These are phyloP conservation scores for Septoria petroselini DNA, from an alignment of 2,329 filamentous ascomycete species.

Conservation along the genomic window DNA sequence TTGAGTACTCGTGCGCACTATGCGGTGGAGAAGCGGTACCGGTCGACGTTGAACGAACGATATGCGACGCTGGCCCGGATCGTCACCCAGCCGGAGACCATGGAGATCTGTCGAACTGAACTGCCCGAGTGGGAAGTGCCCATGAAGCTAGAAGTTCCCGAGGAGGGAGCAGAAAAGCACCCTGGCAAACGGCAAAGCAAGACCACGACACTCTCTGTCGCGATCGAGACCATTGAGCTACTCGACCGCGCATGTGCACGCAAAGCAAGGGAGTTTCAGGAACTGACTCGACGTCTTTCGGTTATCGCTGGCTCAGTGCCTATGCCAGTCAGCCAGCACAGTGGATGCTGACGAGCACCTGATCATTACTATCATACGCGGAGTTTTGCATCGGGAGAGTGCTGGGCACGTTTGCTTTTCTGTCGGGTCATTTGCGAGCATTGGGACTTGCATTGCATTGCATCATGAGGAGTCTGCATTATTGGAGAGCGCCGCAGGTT, in stretches of 20 bases:
- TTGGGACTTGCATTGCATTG: not conserved
- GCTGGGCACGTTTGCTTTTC: not conserved
- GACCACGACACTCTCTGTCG: constrained; percentile 23
- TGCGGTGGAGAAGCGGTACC: constrained; percentile 37
- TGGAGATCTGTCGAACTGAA: constrained; percentile 21
- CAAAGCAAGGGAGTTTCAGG: constrained; percentile 19
- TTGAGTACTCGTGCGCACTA: constrained; percentile 38
- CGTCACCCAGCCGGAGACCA: constrained; percentile 19
- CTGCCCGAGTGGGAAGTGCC: constrained; percentile 21
- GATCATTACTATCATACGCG: not conserved
- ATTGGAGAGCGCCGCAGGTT: not conserved
- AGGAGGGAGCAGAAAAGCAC: constrained; percentile 15
- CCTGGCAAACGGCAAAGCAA: constrained; percentile 24
- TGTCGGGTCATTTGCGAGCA: not conserved
- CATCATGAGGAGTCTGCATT: not conserved
- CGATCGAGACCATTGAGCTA: constrained; percentile 21
- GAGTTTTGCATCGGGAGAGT: not conserved
- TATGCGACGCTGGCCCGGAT: constrained; percentile 22
- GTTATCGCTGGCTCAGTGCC: constrained; percentile 1
- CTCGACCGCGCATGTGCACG: constrained; percentile 18
- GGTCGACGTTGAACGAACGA: constrained; percentile 22
- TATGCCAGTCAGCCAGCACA: not conserved
- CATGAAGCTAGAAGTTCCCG: constrained; percentile 19
- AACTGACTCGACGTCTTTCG: constrained; percentile 7
- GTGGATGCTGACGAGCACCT: too few relatives aligned